These are phyloP conservation scores for Abrus precatorius DNA, from an alignment of 306 rosid species.

Conservation along the genomic window DNA sequence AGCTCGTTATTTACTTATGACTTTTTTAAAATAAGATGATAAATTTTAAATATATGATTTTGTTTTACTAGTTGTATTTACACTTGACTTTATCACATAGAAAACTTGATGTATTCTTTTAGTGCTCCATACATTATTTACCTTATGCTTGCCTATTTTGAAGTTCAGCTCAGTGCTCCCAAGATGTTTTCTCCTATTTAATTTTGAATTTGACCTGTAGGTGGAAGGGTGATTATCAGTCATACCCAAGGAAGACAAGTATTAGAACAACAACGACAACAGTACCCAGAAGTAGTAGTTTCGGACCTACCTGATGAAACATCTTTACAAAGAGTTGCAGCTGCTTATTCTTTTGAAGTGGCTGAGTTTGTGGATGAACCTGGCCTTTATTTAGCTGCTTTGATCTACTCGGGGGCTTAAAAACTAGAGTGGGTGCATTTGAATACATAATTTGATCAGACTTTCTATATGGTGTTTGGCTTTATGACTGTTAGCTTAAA, in stretches of 20 bases:
- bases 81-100: neutral
- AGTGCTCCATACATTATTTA: neutral
- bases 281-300: constrained; percentile 65
- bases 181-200: constrained; percentile 6
- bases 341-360: constrained; percentile 66
- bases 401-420: constrained; percentile 55
- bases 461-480: constrained; percentile 33
- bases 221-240: constrained; percentile 85
- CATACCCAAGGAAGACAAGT: constrained; percentile 84
- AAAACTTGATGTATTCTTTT: constrained; percentile 11
- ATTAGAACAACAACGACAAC: constrained; percentile 67
- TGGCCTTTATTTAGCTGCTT: constrained; percentile 76
- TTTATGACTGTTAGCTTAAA: constrained; percentile 10
- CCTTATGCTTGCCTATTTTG: constrained; percentile 25
- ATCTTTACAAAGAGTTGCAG: constrained; percentile 66
- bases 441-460: constrained; percentile 10
- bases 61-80: neutral
- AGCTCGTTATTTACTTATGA: constrained; percentile 6
- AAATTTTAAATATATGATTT: constrained; percentile 14
- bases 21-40: neutral
- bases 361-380: constrained; percentile 75
- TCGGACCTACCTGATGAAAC: constrained; percentile 79
- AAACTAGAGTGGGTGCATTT: constrained; percentile 34
- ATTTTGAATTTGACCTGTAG: constrained; percentile 53
- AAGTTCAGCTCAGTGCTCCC: constrained; percentile 9